Evolutionary conservation across 352 stramenopile species (phyloP), one percentile per base, ranked within the genome.

Genomic region (Thalassiosira exigua): DNA sequence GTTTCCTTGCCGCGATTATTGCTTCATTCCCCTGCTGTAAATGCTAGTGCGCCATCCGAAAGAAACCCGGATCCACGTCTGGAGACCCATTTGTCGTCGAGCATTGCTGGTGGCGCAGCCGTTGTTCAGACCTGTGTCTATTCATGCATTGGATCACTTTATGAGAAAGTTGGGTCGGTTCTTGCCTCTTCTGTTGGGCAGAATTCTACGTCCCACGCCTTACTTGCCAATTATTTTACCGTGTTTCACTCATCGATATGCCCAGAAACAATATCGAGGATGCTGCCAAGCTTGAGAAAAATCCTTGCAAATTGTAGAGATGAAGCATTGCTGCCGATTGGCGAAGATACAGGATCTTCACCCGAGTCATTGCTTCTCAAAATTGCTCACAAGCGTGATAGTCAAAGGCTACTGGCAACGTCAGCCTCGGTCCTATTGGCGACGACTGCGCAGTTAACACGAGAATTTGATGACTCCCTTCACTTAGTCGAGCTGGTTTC

Each of bases 201-300:
- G 52, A 12, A 72, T 14, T 56, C 72, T 60, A 50, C 59, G 12
- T 83, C 69, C 26, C 56, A 82, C 64, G 65, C 42, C 14, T 39
- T 84, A n/a, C 56, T 79, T 59, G 60, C 80, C 12, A 72, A 71
- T 30, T 69, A 77, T 65, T 81, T 74, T 44, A 76, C 61, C 24
- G 50, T 53, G 14, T 74, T 81, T 60, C 59, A 80, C 30, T 41
- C 56, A 54, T 68, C 30, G 36, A 54, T 73, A 51, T 44, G 50
- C 33, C 57, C 52, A n/a, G 33, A 61, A 42, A 81, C 53, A 17
- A 60, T 84, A 7, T 48, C 27, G 22, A 69, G 69, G 51, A 59
- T 78, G 14, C 42, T 85, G 22, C 44, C 77, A 32, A 81, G 61
- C 58, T 64, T 85, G 30, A 66, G 30, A 46, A 62, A 48, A 24